Evolutionary conservation across 768 basidiomycete genomes (phyloP).

Genomic region (Dacryopinax primogenitus): DNA sequence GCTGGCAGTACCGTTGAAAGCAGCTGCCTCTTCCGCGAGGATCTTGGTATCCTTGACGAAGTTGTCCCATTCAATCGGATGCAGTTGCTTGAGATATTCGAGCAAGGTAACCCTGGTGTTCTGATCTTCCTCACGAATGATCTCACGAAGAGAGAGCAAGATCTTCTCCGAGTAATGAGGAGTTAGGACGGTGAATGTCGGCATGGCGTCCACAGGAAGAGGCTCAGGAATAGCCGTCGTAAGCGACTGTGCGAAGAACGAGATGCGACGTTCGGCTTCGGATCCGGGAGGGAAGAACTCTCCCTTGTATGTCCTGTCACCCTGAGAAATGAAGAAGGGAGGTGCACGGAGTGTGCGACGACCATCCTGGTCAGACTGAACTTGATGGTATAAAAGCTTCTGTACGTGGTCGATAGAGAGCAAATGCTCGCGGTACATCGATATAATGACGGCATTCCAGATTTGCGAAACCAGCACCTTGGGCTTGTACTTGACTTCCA

Average conservation of each 20-base stretch:
- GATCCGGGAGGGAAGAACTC: slow-evolving; percentile 91
- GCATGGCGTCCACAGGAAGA: slow-evolving; percentile 97
- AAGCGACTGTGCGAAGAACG: slow-evolving; percentile 96
- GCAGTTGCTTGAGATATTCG: slow-evolving; percentile 96
- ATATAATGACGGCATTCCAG: slow-evolving; percentile 99
- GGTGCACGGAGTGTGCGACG: slow-evolving; percentile 87
- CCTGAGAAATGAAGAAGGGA: slow-evolving; percentile 95
- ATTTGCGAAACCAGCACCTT: slow-evolving; percentile 99
- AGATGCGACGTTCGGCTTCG: slow-evolving; percentile 94
- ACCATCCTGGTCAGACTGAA: slow-evolving; percentile 78
- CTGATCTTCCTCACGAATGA: slow-evolving; percentile 96
- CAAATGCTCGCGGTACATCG: slow-evolving; percentile 99
- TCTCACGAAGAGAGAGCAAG: slow-evolving; percentile 87
- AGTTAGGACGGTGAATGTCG: slow-evolving; percentile 94
- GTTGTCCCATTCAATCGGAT: slow-evolving; percentile 98
- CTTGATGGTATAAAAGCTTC: slow-evolving; percentile 93
- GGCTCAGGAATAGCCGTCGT: slow-evolving; percentile 91
- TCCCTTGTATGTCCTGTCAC: slow-evolving; percentile 68
- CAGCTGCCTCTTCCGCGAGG: slow-evolving; percentile 84
- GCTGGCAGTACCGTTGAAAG: slow-evolving; percentile 53
- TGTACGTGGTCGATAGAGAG: slow-evolving; percentile 98
- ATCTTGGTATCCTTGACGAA: slow-evolving; percentile 99
- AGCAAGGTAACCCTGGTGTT: slow-evolving; percentile 92
- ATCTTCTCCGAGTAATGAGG: slow-evolving; percentile 99
- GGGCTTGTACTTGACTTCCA: slow-evolving; percentile 98